Base-by-base conservation (phyloP, 179 eudicot species). In the Beta corolliflora region DNA sequence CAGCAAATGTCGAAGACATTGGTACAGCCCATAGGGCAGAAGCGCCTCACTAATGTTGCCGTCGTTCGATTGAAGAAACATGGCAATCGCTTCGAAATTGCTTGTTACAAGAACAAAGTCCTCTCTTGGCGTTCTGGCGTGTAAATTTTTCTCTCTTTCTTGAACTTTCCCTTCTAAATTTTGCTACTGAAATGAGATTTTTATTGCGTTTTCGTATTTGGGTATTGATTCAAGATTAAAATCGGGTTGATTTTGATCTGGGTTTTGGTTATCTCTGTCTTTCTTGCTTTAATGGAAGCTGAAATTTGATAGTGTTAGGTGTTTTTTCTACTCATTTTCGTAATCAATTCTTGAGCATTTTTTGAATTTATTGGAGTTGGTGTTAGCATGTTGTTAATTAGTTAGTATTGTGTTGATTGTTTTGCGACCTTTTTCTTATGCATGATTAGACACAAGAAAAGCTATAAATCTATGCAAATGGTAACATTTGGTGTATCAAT, bases 81-180 rank as follows among this genome's bases (percentile, higher is more conserved):
- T 29, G 99, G 99, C 25, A 75, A 70, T 71, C 98, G 99, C 60
- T 95, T 95, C 82, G 99, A 95, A 77, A 95, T 95, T 74, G 99
- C 99, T 73, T 95, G 99, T 86, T 95, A 90, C 90, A 95, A 95
- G 86, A 95, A 95, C 94, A 95, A 92, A 85, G 99, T 94, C 90
- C 95, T 94, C 84, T 95, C 99, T 0, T 95, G 99, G 98, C 98
- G 99, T 36, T 94, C 98, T 36, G 84, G 87, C 79, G 97, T 94
- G 99, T 95, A 87, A 25, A 81, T 64, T 7, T 59, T 77, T 52
- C 54, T 73, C 16, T 41, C 63, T 76, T 55, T 81, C 29, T 79
- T 60, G 16, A 16, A 16, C 0, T 4, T 48, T 16, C 76, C 29
- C 5, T 71, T 21, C 11, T 5, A 1, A 13, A 8, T 16, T 11